phyloP scores from a whole-genome alignment of 805 yeast species.

The Saccharomycopsis fibuligera region DNA sequence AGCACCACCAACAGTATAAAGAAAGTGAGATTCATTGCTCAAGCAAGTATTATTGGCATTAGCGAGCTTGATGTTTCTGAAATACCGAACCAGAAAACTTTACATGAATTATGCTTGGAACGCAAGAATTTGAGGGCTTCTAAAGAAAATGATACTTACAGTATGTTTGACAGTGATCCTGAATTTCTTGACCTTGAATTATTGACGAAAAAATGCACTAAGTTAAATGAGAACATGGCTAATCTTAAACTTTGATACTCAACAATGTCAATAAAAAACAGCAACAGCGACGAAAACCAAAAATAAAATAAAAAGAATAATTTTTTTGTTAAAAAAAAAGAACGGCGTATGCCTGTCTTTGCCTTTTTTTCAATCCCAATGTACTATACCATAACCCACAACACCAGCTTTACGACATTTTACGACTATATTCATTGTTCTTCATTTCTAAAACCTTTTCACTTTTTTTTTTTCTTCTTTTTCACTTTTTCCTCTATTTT shows the following conservation, averaged over 20 bases:
- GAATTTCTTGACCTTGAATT: constrained; percentile 15
- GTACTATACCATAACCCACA: neutral
- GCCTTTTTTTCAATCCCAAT: too few species aligned
- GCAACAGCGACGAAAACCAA: too few species aligned
- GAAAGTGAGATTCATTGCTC: constrained; percentile 11
- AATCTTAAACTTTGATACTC: neutral
- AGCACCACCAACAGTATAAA: too few species aligned
- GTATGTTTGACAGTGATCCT: constrained; percentile 19
- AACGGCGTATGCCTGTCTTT: too few species aligned
- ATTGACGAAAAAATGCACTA: constrained; percentile 10
- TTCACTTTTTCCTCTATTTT: too few species aligned
- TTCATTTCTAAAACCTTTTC: too few species aligned
- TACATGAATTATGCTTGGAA: constrained; percentile 19
- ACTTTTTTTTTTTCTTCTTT: too few species aligned
- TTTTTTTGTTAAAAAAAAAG: too few species aligned
- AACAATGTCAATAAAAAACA: too few species aligned
- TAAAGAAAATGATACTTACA: neutral
- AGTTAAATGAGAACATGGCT: neutral
- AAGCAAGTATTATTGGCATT: constrained; percentile 11
- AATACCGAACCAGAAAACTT: constrained; percentile 10
- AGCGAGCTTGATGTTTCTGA: constrained; percentile 11
- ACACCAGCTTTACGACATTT: neutral
- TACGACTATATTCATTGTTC: neutral
- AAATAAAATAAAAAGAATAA: too few species aligned
- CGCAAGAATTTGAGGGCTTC: constrained; percentile 1